A percentile compares a stretch with the other conserved stretches of the same genome.
Conservation (phyloP, 768 basidiomycete genomes). For the Tylopilus balloui region DNA sequence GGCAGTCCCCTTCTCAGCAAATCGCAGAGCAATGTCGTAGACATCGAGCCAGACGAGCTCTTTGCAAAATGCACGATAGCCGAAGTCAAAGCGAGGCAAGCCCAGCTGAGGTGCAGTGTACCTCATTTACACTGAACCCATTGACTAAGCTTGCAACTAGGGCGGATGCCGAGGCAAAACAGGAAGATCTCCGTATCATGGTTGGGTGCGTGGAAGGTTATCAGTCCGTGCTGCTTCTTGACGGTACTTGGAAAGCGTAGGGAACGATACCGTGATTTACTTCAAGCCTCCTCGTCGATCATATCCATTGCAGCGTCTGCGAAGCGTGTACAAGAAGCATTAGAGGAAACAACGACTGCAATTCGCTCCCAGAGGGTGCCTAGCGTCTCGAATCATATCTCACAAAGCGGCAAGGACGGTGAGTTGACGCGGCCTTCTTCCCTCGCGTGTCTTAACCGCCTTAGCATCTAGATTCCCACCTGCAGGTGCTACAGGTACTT, state of each 20-base stretch:
- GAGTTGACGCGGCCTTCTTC: constrained; percentile 9
- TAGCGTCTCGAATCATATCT: constrained; percentile 39
- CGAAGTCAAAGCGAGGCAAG: constrained; percentile 64
- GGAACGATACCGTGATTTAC: constrained; percentile 84
- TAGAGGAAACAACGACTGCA: constrained; percentile 57
- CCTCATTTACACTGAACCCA: background rate
- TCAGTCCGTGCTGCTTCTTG: constrained; percentile 16
- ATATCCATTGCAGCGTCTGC: constrained; percentile 72
- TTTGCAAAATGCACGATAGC: constrained; percentile 67
- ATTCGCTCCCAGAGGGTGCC: constrained; percentile 47
- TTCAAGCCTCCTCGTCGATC: constrained; percentile 83
- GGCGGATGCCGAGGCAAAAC: constrained; percentile 79
- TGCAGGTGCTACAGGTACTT: constrained; percentile 65
- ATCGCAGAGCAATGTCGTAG: constrained; percentile 17
- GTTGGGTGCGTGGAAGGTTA: constrained; percentile 68
- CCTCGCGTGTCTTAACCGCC: background rate
- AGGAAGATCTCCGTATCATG: constrained; percentile 84
- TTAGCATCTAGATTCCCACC: constrained; percentile 50
- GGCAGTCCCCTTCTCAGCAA: constrained; percentile 10
- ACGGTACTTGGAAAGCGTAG: constrained; percentile 57
- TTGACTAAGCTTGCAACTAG: constrained; percentile 34
- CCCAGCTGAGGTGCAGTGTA: constrained; percentile 55
- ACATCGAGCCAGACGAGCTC: constrained; percentile 65
- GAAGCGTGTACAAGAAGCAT: constrained; percentile 53
- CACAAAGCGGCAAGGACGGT: constrained; percentile 42